Evolutionary conservation across 2,329 filamentous ascomycete species (phyloP).

Genomic region (Diaporthe sp.): DNA sequence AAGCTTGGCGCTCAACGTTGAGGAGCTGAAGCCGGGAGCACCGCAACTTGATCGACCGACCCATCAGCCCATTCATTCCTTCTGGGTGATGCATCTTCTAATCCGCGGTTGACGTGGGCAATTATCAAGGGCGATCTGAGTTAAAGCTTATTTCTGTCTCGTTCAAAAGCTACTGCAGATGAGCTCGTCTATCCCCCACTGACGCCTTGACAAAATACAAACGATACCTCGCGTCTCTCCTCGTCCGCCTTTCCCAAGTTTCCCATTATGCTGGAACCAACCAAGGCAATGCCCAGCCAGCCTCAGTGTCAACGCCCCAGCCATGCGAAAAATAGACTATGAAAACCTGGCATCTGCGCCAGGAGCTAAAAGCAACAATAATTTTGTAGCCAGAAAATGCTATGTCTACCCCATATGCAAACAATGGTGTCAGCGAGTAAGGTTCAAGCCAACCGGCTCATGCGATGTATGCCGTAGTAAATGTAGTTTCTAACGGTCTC

Average conservation of each 20-base stretch:
- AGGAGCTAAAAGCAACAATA: conserved; percentile 32
- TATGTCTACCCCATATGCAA: conserved; percentile 37
- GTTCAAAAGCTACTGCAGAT: conserved; percentile 32
- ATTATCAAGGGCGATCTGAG: background rate
- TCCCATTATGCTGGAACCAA: conserved; percentile 28
- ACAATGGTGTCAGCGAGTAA: conserved; percentile 26
- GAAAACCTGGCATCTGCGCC: conserved; percentile 18
- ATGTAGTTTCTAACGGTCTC: conserved; percentile 17
- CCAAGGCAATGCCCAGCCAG: conserved; percentile 28
- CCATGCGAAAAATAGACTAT: conserved; percentile 37
- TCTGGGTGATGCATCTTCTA: background rate
- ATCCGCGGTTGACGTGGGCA: background rate
- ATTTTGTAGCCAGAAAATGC: conserved; percentile 38
- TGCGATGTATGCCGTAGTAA: conserved; percentile 38
- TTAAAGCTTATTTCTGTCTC: conserved; percentile 14
- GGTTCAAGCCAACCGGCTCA: conserved; percentile 30
- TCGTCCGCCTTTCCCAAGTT: conserved; percentile 15
- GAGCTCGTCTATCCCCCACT: conserved; percentile 26
- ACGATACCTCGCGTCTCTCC: conserved; percentile 20
- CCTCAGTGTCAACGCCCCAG: conserved; percentile 37
- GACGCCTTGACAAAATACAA: conserved; percentile 24
- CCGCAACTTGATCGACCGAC: background rate
- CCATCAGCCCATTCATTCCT: background rate
- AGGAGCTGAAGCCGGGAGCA: background rate
- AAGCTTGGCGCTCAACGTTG: conserved; percentile 30